Percentiles rank a stretch among this genome's conserved stretches.
Conservation (phyloP, 495 filamentous ascomycete species). For the Penicillium diatomitis region DNA sequence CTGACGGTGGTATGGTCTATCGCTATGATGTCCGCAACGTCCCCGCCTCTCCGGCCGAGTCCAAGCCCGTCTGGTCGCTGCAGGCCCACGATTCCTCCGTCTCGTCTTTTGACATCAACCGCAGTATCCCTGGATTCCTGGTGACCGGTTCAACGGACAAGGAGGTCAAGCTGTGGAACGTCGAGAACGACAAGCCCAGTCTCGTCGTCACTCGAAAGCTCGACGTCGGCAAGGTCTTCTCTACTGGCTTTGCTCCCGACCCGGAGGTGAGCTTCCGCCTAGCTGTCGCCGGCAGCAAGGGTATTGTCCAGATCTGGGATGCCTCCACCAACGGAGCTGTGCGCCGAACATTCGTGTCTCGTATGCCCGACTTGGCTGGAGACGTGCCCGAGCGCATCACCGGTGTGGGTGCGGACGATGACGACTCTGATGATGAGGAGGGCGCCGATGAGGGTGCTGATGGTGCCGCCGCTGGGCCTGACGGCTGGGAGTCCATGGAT, state of each 20-base stretch:
- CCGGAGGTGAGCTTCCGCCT: slow-evolving; percentile 80
- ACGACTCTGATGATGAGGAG: slow-evolving; percentile 55
- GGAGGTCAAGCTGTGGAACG: slow-evolving; percentile 94
- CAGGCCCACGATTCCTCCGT: slow-evolving; percentile 92
- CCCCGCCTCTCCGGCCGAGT: slow-evolving; percentile 57
- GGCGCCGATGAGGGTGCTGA: slow-evolving; percentile 47
- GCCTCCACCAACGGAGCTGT: slow-evolving; percentile 89
- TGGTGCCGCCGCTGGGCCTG: slow-evolving; percentile 27
- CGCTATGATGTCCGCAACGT: slow-evolving; percentile 69
- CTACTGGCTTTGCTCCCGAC: slow-evolving; percentile 81
- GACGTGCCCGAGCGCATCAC: slow-evolving; percentile 70
- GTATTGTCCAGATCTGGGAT: slow-evolving; percentile 90
- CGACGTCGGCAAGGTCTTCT: slow-evolving; percentile 91
- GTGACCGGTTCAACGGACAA: slow-evolving; percentile 89
- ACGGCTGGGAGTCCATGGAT: slow-evolving; percentile 87
- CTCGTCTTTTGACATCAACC: slow-evolving; percentile 92
- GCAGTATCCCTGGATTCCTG: slow-evolving; percentile 80
- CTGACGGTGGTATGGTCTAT: slow-evolving; percentile 83
- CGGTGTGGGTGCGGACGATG: slow-evolving; percentile 58
- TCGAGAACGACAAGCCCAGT: slow-evolving; percentile 60
- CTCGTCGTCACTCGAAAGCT: slow-evolving; percentile 89
- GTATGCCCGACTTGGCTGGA: slow-evolving; percentile 49
- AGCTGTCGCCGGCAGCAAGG: slow-evolving; percentile 91
- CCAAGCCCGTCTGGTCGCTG: slow-evolving; percentile 83
- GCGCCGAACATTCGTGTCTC: slow-evolving; percentile 72